Conservation (phyloP, 495 filamentous ascomycete species). For the Penicillium roqueforti region DNA sequence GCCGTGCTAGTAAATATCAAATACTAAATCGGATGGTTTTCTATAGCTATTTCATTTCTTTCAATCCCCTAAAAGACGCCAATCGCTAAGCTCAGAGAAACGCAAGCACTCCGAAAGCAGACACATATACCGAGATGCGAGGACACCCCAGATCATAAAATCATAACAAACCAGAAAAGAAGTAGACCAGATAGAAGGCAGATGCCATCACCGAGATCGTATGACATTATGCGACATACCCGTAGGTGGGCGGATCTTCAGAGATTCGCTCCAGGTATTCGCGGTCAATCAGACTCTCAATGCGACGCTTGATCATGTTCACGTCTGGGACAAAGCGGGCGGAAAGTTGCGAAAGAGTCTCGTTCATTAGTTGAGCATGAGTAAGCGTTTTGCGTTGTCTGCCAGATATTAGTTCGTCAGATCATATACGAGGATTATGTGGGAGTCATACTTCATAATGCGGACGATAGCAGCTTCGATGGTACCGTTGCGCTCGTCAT, state of each 20-base stretch:
- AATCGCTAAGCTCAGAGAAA: constrained; percentile 28
- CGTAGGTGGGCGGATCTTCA: constrained; percentile 65
- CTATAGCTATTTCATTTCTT: constrained; percentile 5
- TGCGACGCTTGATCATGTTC: constrained; percentile 85
- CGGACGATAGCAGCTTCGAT: constrained; percentile 90
- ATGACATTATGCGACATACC: constrained; percentile 61
- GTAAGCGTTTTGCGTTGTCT: constrained; percentile 85
- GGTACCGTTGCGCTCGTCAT: constrained; percentile 67
- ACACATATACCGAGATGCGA: constrained; percentile 5
- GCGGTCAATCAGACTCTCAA: constrained; percentile 85
- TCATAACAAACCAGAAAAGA: not conserved
- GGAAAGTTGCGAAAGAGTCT: constrained; percentile 76
- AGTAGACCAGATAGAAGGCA: not conserved
- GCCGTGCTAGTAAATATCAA: not conserved
- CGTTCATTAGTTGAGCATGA: constrained; percentile 77
- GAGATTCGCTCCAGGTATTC: constrained; percentile 93
- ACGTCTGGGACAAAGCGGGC: constrained; percentile 85
- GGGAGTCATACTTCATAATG: constrained; percentile 81
- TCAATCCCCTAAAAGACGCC: constrained; percentile 18
- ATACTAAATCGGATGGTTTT: constrained; percentile 3
- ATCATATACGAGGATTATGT: not conserved
- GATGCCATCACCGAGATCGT: not conserved
- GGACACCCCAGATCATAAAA: constrained; percentile 7
- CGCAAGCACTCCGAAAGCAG: not conserved
- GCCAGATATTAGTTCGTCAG: constrained; percentile 16